Percentiles rank a stretch among this genome's conserved stretches.
Conservation (phyloP, 129 eudicot species). For the Saposhnikovia divaricata region DNA sequence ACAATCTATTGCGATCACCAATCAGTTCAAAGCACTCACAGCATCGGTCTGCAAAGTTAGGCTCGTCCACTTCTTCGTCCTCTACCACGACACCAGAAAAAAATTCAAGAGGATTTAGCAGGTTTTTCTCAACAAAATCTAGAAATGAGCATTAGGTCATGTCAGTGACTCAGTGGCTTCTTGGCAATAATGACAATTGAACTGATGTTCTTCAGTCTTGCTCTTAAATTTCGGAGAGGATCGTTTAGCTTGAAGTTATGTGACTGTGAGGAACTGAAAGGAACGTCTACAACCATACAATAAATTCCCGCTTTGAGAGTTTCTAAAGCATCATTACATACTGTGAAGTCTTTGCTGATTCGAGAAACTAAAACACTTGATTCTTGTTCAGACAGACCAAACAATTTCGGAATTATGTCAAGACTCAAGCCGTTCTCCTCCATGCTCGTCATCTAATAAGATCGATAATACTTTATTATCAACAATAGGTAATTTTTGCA, state of each 20-base stretch:
- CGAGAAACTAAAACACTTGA: neutral
- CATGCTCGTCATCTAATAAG: neutral
- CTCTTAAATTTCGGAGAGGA: neutral
- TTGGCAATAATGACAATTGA: neutral
- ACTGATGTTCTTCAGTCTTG: neutral
- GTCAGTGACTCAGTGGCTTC: neutral
- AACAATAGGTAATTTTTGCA: neutral
- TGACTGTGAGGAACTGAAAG: neutral
- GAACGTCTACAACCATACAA: neutral
- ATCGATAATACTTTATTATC: neutral
- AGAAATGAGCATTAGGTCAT: slow-evolving; percentile 27
- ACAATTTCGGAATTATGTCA: neutral
- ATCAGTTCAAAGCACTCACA: slow-evolving; percentile 33
- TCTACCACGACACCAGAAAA: slow-evolving; percentile 81
- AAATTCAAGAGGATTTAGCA: slow-evolving; percentile 72
- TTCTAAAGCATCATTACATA: neutral
- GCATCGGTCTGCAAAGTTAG: slow-evolving; percentile 75
- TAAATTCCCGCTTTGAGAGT: neutral
- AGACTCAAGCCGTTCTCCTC: neutral
- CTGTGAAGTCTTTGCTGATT: neutral
- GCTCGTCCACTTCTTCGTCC: slow-evolving; percentile 61
- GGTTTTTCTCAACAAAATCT: slow-evolving; percentile 82
- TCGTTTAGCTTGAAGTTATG: neutral
- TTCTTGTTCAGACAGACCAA: neutral
- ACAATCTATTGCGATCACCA: slow-evolving; percentile 52